phyloP scores from a whole-genome alignment of 495 filamentous ascomycete species.

The Hamigera avellanea region DNA sequence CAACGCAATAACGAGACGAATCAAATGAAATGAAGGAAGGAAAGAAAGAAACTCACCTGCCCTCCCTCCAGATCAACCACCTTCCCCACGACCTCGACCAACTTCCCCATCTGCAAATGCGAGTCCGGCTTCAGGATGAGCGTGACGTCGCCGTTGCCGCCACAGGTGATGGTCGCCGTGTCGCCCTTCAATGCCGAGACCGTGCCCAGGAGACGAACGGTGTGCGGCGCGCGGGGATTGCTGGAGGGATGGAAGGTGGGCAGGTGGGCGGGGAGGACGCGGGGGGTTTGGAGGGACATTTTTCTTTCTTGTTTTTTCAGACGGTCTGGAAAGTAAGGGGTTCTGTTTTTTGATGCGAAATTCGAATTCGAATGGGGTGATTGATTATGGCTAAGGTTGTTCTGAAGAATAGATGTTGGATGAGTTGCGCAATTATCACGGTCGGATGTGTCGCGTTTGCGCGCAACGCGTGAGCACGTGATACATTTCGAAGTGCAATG shows the following conservation, averaged over 20 bases:
- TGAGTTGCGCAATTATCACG: no score
- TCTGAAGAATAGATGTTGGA: no score
- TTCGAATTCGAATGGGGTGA: no score
- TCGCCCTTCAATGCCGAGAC: slow-evolving; percentile 72
- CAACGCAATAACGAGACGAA: no score
- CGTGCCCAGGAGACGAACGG: slow-evolving; percentile 78
- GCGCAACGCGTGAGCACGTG: no score
- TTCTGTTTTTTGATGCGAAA: no score
- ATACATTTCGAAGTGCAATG: no score
- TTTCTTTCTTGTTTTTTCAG: slow-evolving; percentile 6
- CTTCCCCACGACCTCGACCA: slow-evolving; percentile 84
- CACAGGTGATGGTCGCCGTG: slow-evolving; percentile 63
- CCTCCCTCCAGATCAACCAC: slow-evolving; percentile 48
- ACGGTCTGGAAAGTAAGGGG: no score
- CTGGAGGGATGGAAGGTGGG: slow-evolving; percentile 45
- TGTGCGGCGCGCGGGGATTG: slow-evolving; percentile 36
- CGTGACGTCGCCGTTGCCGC: slow-evolving; percentile 53
- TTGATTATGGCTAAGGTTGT: no score
- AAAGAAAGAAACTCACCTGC: slow-evolving; percentile 16
- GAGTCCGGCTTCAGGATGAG: slow-evolving; percentile 67
- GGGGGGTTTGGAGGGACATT: slow-evolving; percentile 51
- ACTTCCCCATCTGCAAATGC: slow-evolving; percentile 66
- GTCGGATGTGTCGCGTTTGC: no score
- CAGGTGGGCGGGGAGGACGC: slow-evolving; percentile 56
- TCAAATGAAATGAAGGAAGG: not conserved